phyloP scores from a whole-genome alignment of 2,329 filamentous ascomycete species.

The Knufia fluminis region DNA sequence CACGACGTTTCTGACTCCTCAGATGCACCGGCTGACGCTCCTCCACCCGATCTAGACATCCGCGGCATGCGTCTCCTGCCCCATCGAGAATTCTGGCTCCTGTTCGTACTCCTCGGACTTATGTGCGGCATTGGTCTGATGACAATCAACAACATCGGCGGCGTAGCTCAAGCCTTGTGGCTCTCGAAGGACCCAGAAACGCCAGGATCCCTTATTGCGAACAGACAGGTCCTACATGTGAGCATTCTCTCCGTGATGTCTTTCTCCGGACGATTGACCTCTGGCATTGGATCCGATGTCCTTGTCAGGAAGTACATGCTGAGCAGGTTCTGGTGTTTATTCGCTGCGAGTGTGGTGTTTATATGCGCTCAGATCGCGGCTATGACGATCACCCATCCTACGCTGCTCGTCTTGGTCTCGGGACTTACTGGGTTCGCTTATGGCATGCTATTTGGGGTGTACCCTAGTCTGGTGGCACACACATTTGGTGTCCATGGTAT shows the following conservation, averaged over 20 bases:
- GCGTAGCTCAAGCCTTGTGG: slow-evolving; percentile 81
- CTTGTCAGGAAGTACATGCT: slow-evolving; percentile 71
- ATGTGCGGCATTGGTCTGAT: slow-evolving; percentile 88
- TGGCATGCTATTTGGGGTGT: slow-evolving; percentile 88
- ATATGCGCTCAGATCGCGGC: slow-evolving; percentile 68
- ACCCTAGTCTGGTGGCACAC: slow-evolving; percentile 79
- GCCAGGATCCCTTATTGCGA: slow-evolving; percentile 63
- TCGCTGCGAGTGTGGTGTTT: slow-evolving; percentile 68
- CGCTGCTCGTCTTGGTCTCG: slow-evolving; percentile 68
- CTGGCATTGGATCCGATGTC: slow-evolving; percentile 82
- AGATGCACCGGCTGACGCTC: slow-evolving; percentile 60
- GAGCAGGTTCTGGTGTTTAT: slow-evolving; percentile 85
- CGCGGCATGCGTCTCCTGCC: slow-evolving; percentile 68
- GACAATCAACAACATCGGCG: slow-evolving; percentile 99
- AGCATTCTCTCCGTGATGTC: slow-evolving; percentile 85
- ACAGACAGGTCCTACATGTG: slow-evolving; percentile 82
- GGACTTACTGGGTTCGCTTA: slow-evolving; percentile 80
- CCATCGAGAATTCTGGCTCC: slow-evolving; percentile 76
- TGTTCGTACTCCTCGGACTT: slow-evolving; percentile 81
- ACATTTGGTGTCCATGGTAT: slow-evolving; percentile 83
- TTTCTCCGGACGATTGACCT: slow-evolving; percentile 70
- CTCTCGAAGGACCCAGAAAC: slow-evolving; percentile 68
- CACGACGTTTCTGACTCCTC: slow-evolving; percentile 38
- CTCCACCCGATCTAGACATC: slow-evolving; percentile 66
- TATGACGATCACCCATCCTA: slow-evolving; percentile 64